phyloP scores from a whole-genome alignment of 2,329 filamentous ascomycete species.

The Talaromyces amestolkiae region DNA sequence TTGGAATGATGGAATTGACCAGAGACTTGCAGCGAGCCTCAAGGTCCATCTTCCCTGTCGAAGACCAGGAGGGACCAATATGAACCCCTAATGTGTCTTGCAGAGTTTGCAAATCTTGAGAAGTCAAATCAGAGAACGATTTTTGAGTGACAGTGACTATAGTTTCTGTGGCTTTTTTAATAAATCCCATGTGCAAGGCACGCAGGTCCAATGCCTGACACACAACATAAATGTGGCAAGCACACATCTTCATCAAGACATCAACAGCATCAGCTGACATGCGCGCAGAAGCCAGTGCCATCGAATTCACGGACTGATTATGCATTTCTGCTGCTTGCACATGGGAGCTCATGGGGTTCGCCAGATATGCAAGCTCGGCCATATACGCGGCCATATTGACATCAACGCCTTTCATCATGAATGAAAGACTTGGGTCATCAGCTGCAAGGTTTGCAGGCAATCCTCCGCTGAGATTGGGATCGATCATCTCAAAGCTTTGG shows the following conservation, averaged over 20 bases:
- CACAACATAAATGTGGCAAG: background rate
- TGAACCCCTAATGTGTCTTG: background rate
- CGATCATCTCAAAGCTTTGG: slow-evolving; percentile 63
- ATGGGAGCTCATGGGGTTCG: slow-evolving; percentile 60
- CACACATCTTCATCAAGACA: background rate
- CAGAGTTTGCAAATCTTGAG: background rate
- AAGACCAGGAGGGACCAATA: background rate
- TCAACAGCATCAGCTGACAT: slow-evolving; percentile 7
- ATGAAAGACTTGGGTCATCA: slow-evolving; percentile 58
- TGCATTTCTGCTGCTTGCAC: slow-evolving; percentile 65
- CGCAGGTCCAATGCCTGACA: slow-evolving; percentile 42
- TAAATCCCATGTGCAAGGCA: slow-evolving; percentile 21
- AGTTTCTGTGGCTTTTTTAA: background rate
- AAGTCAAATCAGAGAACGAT: background rate
- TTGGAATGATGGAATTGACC: background rate
- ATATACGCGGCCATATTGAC: slow-evolving; percentile 64
- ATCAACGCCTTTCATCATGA: slow-evolving; percentile 64
- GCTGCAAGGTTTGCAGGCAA: slow-evolving; percentile 60
- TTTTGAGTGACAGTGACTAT: background rate
- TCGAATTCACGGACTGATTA: slow-evolving; percentile 65
- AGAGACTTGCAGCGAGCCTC: background rate
- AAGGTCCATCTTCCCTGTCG: background rate
- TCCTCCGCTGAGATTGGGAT: slow-evolving; percentile 57
- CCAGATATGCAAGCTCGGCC: slow-evolving; percentile 60
- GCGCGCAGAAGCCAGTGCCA: slow-evolving; percentile 48